These are phyloP conservation scores for Lavandula angustifolia DNA, from an alignment of 257 asterid species.

Conservation along the genomic window DNA sequence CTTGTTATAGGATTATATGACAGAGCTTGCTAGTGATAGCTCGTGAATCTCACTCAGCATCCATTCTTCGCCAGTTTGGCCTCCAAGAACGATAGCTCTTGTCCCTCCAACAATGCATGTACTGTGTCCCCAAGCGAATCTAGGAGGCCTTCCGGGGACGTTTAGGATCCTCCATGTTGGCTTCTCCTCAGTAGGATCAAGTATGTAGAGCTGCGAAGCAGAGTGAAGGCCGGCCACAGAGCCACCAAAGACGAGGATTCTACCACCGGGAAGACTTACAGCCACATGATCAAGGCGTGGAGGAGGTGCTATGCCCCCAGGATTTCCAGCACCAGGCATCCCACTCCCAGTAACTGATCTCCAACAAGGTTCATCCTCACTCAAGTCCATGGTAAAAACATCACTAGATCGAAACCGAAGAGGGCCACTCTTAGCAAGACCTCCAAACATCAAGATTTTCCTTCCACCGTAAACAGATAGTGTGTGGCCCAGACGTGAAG, in stretches of 20 bases:
- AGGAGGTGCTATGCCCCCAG: slow-evolving; percentile 86
- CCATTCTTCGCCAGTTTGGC: slow-evolving; percentile 58
- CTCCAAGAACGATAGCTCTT: slow-evolving; percentile 49
- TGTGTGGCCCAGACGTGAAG: slow-evolving; percentile 84
- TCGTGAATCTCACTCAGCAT: slow-evolving; percentile 51
- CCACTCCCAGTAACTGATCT: slow-evolving; percentile 80
- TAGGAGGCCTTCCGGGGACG: slow-evolving; percentile 53
- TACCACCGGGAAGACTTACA: slow-evolving; percentile 84
- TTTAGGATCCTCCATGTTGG: slow-evolving; percentile 84
- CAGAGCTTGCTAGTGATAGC: slow-evolving; percentile 49
- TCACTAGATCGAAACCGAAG: slow-evolving; percentile 85
- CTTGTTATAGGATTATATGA: slow-evolving; percentile 31
- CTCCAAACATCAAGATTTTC: slow-evolving; percentile 92
- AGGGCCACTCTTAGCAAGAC: slow-evolving; percentile 74
- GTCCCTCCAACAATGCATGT: slow-evolving; percentile 54
- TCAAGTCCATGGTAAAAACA: slow-evolving; percentile 84
- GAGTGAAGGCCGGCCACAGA: slow-evolving; percentile 94
- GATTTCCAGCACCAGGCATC: slow-evolving; percentile 94
- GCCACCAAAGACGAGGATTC: slow-evolving; percentile 79
- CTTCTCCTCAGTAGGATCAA: slow-evolving; percentile 88
- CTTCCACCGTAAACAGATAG: slow-evolving; percentile 74
- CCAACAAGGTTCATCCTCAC: slow-evolving; percentile 90
- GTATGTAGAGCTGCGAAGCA: slow-evolving; percentile 81
- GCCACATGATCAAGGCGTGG: slow-evolving; percentile 95
- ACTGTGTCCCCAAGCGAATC: slow-evolving; percentile 56